Base-by-base conservation (phyloP, 257 asterid species). In the Solanum rostratum region DNA sequence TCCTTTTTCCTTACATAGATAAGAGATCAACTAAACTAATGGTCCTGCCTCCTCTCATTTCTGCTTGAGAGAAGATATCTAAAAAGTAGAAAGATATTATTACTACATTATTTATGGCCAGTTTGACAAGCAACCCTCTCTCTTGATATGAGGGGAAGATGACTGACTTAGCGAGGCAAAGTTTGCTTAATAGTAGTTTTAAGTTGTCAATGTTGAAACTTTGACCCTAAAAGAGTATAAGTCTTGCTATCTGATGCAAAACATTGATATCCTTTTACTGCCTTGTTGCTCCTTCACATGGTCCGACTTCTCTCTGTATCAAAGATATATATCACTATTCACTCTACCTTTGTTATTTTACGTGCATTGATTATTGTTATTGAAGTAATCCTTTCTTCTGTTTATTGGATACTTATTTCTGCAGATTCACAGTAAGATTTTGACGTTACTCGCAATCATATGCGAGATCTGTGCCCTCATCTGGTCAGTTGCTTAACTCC, bases 401-500 rank as follows among this genome's bases (percentile, higher is more conserved):
- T 16, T 76, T 50, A 24, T 76, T 16, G 10, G 27, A 16, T 49
- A 76, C 6, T 10, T 76, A 15, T 49, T 62, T 69, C 88, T 92
- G 88, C 98, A 96, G 99, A 91, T 96, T 85, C 99, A 96, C 90
- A 95, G 94, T 87, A 95, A 91, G 93, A 86, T 97, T 87, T 91
- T 97, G 62, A 93, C 99, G 8, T 27, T 97, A 79, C 86, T 97
- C 83, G 98, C 98, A 78, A 90, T 94, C 87, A 87, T 95, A 86
- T 91, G 95, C 80, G 98, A 95, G 85, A 91, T 95, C n/a, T 92
- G 94, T 87, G 98, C 98, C 83, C 97, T 97, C 83, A 24, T 93
- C 83, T 97, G 99, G 99, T 95, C 86, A 88, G 97, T 92, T 87
- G 33, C 60, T 54, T 80, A 55, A 87, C 88, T 78, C 24, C 50